Evolutionary conservation across 2,329 filamentous ascomycete genomes (phyloP), one percentile per base, ranked within the genome.

Genomic region (Penicillium sp.): DNA sequence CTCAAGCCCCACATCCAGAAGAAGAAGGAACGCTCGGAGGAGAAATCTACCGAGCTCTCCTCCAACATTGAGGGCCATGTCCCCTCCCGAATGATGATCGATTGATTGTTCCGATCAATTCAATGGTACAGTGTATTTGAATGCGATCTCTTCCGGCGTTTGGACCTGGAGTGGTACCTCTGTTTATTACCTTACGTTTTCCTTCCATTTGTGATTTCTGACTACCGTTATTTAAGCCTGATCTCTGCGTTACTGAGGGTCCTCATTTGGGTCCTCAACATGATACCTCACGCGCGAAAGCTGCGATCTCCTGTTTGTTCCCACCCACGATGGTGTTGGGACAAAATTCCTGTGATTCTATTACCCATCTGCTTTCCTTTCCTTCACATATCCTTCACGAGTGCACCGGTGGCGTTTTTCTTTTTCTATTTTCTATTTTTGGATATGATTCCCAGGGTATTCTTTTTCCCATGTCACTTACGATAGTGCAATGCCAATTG

Each of bases 1-100:
- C 80, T 99, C 54, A 97, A 95, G 78, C 86, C 86, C 8, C 92
- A 97, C 69, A 83, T 99, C 52, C 81, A 85, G 62, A 82, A 80
- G 66, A 78, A 81, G 57, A 83, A 80, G 64, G 42, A 69, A 66
- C 49, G 74, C 72, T 52, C 80, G 30, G 82, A 82, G 58, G 68
- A 71, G 42, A 72, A 72, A 46, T 69, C 65, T n/a, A 75, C 72
- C n/a, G 75, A 77, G 59, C 62, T 77, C 51, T 63, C 66, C 17
- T 67, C 69, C 12, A 70, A 71, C 37, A 57, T 74, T 4, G 63
- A 64, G 29, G 65, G 66, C 41, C 65, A 65, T 43, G 61, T 74
- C 34, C 72, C 75, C 21, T 67, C 56, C 37, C 73, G 75, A 36
- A 77, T 77, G 75, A 76, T 75, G 68, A 77, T 77, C 57, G 75